Evolutionary conservation across 1,139 yeast species (phyloP).

Genomic region (Spathaspora jeffriesii): DNA sequence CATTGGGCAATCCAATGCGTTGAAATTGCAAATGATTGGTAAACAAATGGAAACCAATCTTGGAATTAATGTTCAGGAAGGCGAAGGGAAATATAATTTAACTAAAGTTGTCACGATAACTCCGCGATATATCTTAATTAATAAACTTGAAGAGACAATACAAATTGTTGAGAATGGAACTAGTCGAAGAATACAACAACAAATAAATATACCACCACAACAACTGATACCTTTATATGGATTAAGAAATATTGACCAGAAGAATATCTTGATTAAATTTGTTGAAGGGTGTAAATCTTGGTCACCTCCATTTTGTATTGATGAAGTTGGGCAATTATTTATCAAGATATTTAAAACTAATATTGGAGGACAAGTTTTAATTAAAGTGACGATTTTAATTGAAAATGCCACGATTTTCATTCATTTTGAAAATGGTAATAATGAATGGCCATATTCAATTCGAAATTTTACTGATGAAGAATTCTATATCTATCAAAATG

Average conservation of each 20-base stretch:
- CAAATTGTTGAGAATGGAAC: slow-evolving; percentile 73
- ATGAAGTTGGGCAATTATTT: slow-evolving; percentile 80
- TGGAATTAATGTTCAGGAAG: slow-evolving; percentile 78
- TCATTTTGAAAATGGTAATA: slow-evolving; percentile 69
- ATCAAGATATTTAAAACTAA: slow-evolving; percentile 67
- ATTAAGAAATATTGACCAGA: slow-evolving; percentile 47
- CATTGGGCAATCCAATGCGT: slow-evolving; percentile 78
- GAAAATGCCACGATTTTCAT: slow-evolving; percentile 84
- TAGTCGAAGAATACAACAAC: slow-evolving; percentile 30
- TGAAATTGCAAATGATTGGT: slow-evolving; percentile 57
- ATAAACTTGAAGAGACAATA: slow-evolving; percentile 57
- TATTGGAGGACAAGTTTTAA: slow-evolving; percentile 68
- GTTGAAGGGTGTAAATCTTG: slow-evolving; percentile 58
- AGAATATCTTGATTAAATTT: slow-evolving; percentile 61
- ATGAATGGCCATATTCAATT: slow-evolving; percentile 91
- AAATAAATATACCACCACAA: slow-evolving; percentile 45
- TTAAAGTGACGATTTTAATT: slow-evolving; percentile 71
- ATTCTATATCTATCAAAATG: slow-evolving; percentile 81
- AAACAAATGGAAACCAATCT: slow-evolving; percentile 70
- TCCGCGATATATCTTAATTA: slow-evolving; percentile 80
- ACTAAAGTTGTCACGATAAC: slow-evolving; percentile 79
- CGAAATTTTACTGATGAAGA: slow-evolving; percentile 87
- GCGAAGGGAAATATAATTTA: slow-evolving; percentile 80
- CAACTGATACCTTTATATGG: slow-evolving; percentile 66
- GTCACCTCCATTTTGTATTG: slow-evolving; percentile 87